Base-by-base conservation (phyloP, 306 rosid genomes). In the Prunus dulcis region DNA sequence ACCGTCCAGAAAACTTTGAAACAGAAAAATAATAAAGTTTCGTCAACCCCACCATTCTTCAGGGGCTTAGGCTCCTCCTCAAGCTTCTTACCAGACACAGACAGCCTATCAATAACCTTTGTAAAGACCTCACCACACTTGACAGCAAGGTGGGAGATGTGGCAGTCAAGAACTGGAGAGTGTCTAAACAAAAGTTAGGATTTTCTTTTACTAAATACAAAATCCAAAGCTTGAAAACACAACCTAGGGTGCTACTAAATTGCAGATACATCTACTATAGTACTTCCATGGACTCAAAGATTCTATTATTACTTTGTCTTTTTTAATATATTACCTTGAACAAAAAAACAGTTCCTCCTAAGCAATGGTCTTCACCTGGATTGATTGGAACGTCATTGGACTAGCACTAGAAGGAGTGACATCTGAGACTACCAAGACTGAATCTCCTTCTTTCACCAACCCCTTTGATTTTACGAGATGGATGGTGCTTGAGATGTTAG, bases 351-450 rank as follows among this genome's bases (percentile, higher is more conserved):
- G 61, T 27, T 65, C 41, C 38, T 72, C 61, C 74, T 85, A 86
- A 79, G 23, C 70, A 81, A 93, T 78, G 71, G 84, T 88, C 87
- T 88, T 91, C 65, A 94, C 87, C 88, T 94, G 97, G 78, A 94
- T 86, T 74, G 98, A 90, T 45, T 90, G 98, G 77, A 83, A 79
- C 15, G 91, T 78, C 88, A 69, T 56, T 2, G 91, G 86, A 27
- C 86, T 82, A 74, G 89, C 56, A 28, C 75, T 85, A 20, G 87
- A 76, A 46, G 90, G 91, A 69, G 83, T 78, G 75, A 87, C 85
- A 79, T 88, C 94, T 23, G 97, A 91, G 82, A 91, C 93, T 74
- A 87, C 91, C 79, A 94, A 74, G 60, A 91, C 87, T 19, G 78
- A 72, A 71, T 91, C 98, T 52, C 89, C 91, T n/a, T 76, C 63